Base-by-base conservation (phyloP, 2,329 filamentous ascomycete species). In the Aphanocladium album region DNA sequence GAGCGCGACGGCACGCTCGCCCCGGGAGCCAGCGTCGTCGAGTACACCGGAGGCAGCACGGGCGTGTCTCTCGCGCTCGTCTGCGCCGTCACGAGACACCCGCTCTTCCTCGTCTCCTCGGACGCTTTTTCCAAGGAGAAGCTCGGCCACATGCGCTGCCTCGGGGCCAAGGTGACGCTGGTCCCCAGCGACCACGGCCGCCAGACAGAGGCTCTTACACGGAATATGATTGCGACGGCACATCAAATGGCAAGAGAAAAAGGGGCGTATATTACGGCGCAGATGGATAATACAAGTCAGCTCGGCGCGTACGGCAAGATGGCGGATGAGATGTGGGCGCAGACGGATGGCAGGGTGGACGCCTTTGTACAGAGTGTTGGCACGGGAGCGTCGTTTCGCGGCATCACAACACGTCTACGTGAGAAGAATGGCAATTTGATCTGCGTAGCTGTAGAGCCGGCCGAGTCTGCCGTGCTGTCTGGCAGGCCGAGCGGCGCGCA, bases 81-180 rank as follows among this genome's bases (percentile, higher is more conserved):
- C 19, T 64, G 62, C 33, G 61, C 67, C 1, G 64, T 69, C 19
- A 68, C 68, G 43, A 63, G 65, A 6, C 72, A 70, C 46, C 66
- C 65, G 5, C 62, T 64, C 19, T 47, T 30, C 11, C 57, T 53
- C 7, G 35, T 64, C 52, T 46, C 54, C 46, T 49, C 46, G 7
- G 46, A 49, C 46, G 46, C 46, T 8, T 49, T 49, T 19, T 23
- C 46, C 5, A 5, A 5, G 5, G 46, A 49, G 21, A 49, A 49
- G 46, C n/a, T 49, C 4, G 19, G 6, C 5, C 19, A 23, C 46
- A 49, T 49, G 46, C 46, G 23, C 19, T 14, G 19, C 46, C 46
- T 49, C 19, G 46, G 46, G 11, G 46, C 46, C 19, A 23, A 5
- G 11, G 5, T 49, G 9, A 21, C 9, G 11, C 19, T 49, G 11